phyloP scores from a whole-genome alignment of 495 filamentous ascomycete genomes.

The Penicillium daleae region DNA sequence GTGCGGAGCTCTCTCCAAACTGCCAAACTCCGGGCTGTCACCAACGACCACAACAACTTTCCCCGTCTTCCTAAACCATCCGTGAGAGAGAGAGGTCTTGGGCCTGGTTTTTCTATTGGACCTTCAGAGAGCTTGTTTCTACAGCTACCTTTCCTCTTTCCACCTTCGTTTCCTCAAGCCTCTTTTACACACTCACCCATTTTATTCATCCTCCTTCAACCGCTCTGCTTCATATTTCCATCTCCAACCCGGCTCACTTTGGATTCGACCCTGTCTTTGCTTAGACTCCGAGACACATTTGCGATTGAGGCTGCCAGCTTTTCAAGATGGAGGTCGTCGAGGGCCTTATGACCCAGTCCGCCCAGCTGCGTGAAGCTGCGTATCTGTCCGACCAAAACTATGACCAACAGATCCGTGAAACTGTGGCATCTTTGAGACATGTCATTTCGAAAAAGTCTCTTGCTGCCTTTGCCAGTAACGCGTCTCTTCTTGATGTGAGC shows the following conservation, averaged over 20 bases:
- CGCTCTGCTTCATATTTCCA: background rate
- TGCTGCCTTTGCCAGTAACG: constrained; percentile 17
- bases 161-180: background rate
- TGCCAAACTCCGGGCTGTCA: background rate
- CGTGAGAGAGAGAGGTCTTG: background rate
- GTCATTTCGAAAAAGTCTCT: constrained; percentile 23
- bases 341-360: constrained; percentile 20
- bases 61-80: background rate
- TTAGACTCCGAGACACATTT: background rate
- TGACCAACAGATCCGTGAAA: constrained; percentile 35
- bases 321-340: constrained; percentile 19
- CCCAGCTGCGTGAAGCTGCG: constrained; percentile 15
- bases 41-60: background rate
- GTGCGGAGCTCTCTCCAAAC: constrained; percentile 2
- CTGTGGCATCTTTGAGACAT: constrained; percentile 30
- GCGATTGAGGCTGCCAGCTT: background rate
- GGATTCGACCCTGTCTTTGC: background rate
- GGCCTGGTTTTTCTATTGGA: background rate
- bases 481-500: constrained; percentile 39
- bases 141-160: background rate
- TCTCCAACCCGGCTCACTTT: background rate
- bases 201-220: background rate
- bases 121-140: background rate
- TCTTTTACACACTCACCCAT: background rate
- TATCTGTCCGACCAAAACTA: constrained; percentile 28